Conservation (phyloP, 495 filamentous ascomycete species). For the Lepraria neglecta region DNA sequence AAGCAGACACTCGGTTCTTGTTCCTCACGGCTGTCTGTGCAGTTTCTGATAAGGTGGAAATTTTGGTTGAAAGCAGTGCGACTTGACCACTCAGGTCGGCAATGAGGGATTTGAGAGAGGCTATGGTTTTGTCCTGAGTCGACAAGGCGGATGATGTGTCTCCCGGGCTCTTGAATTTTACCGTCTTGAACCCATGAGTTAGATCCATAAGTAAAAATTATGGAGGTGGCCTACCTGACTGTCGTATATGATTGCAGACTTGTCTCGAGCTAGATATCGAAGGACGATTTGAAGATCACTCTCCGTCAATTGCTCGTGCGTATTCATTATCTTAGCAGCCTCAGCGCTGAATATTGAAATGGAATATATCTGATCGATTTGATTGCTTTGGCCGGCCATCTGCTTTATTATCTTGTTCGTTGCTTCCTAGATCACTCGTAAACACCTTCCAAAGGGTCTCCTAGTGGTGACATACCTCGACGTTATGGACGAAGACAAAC, state of each 20-base stretch:
- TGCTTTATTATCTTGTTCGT: slow-evolving; percentile 36
- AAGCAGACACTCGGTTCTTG: slow-evolving; percentile 67
- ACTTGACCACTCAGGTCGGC: slow-evolving; percentile 58
- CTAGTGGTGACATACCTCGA: slow-evolving; percentile 42
- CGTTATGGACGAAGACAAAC: slow-evolving; percentile 49
- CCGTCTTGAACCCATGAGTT: slow-evolving; percentile 42
- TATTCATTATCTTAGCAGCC: slow-evolving; percentile 48
- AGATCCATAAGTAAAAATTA: slow-evolving; percentile 19
- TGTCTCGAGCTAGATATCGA: slow-evolving; percentile 67
- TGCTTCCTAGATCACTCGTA: slow-evolving; percentile 42
- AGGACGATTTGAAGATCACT: slow-evolving; percentile 63
- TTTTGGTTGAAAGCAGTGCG: slow-evolving; percentile 49
- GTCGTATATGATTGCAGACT: slow-evolving; percentile 56
- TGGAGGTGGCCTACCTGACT: slow-evolving; percentile 43
- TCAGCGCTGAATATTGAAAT: slow-evolving; percentile 55
- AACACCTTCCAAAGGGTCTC: slow-evolving; percentile 44
- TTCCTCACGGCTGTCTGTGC: slow-evolving; percentile 61
- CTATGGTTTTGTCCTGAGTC: slow-evolving; percentile 71
- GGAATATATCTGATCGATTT: slow-evolving; percentile 57
- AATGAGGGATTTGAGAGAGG: slow-evolving; percentile 64
- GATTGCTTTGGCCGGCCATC: slow-evolving; percentile 31
- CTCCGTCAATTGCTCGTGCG: slow-evolving; percentile 51
- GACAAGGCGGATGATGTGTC: slow-evolving; percentile 50
- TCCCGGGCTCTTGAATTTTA: slow-evolving; percentile 60
- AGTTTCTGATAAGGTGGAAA: slow-evolving; percentile 42